Base-by-base conservation (phyloP, 2,329 filamentous ascomycete genomes). In the Aspergillus fumigatiaffinis region DNA sequence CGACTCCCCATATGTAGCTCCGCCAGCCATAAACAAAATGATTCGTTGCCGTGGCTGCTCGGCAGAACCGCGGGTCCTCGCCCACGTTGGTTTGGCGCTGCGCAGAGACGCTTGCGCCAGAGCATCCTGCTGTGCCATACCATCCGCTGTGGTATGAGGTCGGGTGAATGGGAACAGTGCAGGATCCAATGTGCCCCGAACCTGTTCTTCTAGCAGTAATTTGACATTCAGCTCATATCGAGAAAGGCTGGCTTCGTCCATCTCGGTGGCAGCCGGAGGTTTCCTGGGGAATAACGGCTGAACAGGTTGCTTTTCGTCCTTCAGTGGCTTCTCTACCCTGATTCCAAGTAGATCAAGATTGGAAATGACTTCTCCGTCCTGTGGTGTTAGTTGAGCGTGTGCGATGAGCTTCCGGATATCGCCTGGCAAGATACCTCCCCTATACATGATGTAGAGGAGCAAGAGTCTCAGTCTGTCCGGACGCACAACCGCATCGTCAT, bases 21-120 rank as follows among this genome's bases (percentile, higher is more conserved):
- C 94, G 50, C 94, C 94, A 1, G 93, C 94, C 83, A 97, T 88
- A 72, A 96, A 97, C 17, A 97, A 87, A 58, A 99, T 90, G 54
- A 97, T 83, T 53, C 94, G 87, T 72, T 99, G 94, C 53, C 89
- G 86, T 63, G 92, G 95, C 71, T 97, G 93, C 59, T 81, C 85
- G 58, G 79, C 87, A 28, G 86, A 84, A 49, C 88, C 83, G 47
- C 91, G 87, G 9, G 90, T 88, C 53, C 91, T 90, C 1, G 94
- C 94, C 94, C 94, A 99, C 46, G 92, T 96, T 1, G 93, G 94
- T 68, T 96, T 95, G 17, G 92, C 92, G 9, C 91, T 90, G 57
- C 94, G 89, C 25, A 99, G 82, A 14, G 93, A 97, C 12, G 89
- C 85, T 63, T 90, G 81, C 1, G 79, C 76, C 38, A 78, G 79